These are phyloP conservation scores for Xerocomellus chrysenteron DNA, from an alignment of 768 basidiomycete genomes.

Conservation along the genomic window DNA sequence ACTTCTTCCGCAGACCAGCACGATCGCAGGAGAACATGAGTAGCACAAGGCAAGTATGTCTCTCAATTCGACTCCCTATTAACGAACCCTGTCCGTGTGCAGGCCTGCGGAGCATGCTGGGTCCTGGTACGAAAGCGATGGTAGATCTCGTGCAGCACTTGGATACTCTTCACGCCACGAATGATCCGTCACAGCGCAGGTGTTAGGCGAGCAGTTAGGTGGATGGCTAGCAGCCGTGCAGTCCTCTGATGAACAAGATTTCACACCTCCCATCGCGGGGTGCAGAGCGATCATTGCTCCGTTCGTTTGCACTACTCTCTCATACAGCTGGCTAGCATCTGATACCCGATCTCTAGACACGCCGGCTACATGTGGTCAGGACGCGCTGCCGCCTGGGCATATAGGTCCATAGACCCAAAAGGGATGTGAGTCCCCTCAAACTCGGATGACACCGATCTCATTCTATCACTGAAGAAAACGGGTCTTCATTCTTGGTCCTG, in stretches of 20 bases:
- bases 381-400: slow-evolving; percentile 93
- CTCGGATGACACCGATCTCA: slow-evolving; percentile 5
- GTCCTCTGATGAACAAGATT: slow-evolving; percentile 42
- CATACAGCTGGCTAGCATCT: slow-evolving; percentile 1
- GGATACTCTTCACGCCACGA: slow-evolving; percentile 13
- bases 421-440: slow-evolving; percentile 62
- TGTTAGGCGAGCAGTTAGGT: slow-evolving; percentile 61
- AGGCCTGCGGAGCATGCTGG: slow-evolving; percentile 82
- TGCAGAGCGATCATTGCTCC: slow-evolving; percentile 93
- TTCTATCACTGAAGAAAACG: slow-evolving; percentile 58
- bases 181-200: slow-evolving; percentile 41
- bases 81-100: not conserved
- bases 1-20: slow-evolving; percentile 14
- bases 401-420: slow-evolving; percentile 79
- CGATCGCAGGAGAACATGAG: slow-evolving; percentile 23
- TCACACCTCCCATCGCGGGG: slow-evolving; percentile 64
- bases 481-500: slow-evolving; percentile 94
- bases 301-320: slow-evolving; percentile 46
- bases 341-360: slow-evolving; percentile 54
- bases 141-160: slow-evolving; percentile 38
- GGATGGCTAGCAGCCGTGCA: slow-evolving; percentile 63
- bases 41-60: slow-evolving; percentile 26
- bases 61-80: not conserved
- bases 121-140: slow-evolving; percentile 81
- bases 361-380: slow-evolving; percentile 97